Base-by-base conservation (phyloP, 2,329 filamentous ascomycete genomes). In the Didymellaceae sp. region DNA sequence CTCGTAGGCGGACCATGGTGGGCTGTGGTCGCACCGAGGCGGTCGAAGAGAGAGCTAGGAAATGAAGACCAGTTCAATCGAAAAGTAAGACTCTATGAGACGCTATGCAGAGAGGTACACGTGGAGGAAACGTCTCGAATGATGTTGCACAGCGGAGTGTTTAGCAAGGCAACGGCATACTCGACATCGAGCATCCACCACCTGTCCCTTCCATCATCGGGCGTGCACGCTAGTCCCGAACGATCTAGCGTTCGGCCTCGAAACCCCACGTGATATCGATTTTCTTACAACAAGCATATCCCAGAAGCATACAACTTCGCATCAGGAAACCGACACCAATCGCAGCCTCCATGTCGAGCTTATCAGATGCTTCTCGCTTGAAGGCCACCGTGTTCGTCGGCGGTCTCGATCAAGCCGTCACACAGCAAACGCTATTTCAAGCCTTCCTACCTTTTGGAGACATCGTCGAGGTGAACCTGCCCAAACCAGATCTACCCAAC, bases 371-470 rank as follows among this genome's bases (percentile, higher is more conserved):
- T 44, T 79, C 89, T 41, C 86, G 93, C 56, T 87, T 93, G 76
- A 97, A 96, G 76, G 86, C 90, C 35, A 99, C 94, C 9, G 82
- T 99, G 55, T 95, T 95, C 71, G 90, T 99, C 42, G 92, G 92
- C 57, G 93, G 93, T 24, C 84, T 99, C 41, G 87, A 94, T 61
- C 85, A 87, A 55, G 81, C 86, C 42, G 91, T 96, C 51, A 93
- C 87, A 10, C 79, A 80, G 28, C 82, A 85, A 54, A 89, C 87
- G 54, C 80, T 99, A 37, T 87, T 91, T 65, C 90, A 95, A 66
- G 92, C 92, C 46, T 99, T 99, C 77, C 84, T 99, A 49, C 94
- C 95, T 0, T 99, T 99, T 73, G 94, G 95, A 68, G 93, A 97
- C 73, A 93, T 99, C 55, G 86, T 89, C 60, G 91, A 97, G 70